Evolutionary conservation across 2,329 filamentous ascomycete species (phyloP), one percentile per base, ranked within the genome.

Genomic region (Ascochyta fabae): DNA sequence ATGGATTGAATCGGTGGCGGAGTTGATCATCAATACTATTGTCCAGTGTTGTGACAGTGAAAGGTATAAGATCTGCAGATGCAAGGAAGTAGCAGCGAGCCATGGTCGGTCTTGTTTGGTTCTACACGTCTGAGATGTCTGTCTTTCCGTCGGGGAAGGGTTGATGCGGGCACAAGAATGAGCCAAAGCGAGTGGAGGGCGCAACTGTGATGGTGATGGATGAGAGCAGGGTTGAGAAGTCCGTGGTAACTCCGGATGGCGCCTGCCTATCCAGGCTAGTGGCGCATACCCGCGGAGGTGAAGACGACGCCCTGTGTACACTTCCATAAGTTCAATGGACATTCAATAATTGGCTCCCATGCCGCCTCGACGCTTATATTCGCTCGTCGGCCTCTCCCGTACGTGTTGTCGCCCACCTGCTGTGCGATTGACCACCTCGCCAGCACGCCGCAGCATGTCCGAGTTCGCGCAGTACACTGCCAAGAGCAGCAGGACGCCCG

Each of bases 381-480:
- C 53, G 16, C 43, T 68, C 23, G 43, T 26, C 44, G 63, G 63
- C 42, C 57, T 66, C 33, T 59, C 51, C 61, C 70, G 72, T 75
- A 72, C 64, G 72, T 72, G 68, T 64, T 15, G 8, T 42, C 34
- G 55, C 57, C 63, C 62, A 65, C 60, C 42, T 58, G 39, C 60
- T 50, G 48, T 53, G 48, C 61, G 50, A 68, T 67, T 70, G 62
- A 66, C 58, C 68, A 54, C 52, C 7, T 63, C 64, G 23, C 36
- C 56, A 33, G 27, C 45, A 50, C 62, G 52, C 24, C 35, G 56
- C 60, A 61, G 53, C 54, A 74, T 74, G 71, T 71, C 71, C 2
- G 67, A 71, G 27, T 68, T 71, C 43, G 64, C 64, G 31, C 59
- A 65, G 6, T 72, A 72, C 47, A 67, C 67, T 34, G 67, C 68